Base-by-base conservation (phyloP, 805 yeast species). In the Kodamaea leandrae region DNA sequence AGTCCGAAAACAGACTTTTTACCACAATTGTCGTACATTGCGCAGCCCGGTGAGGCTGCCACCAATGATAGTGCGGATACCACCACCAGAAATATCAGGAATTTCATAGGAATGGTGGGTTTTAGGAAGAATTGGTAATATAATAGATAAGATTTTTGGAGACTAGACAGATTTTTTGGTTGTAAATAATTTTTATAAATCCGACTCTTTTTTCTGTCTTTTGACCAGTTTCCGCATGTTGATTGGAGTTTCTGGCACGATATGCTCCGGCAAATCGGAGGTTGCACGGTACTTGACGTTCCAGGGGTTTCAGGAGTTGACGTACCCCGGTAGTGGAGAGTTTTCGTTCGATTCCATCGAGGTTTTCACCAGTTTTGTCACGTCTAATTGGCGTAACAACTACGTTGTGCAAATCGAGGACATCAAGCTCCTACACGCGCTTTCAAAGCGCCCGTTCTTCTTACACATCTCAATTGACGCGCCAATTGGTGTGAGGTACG, bases 401-500 rank as follows among this genome's bases (percentile, higher is more conserved):
- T 80, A 66, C 52, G 95, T 86, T 2, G 54, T 84, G 3, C 76
- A 77, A 41, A 66, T 84, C 9, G 58, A 61, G 2, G 66, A 66
- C 16, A 47, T 72, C 10, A 61, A 58, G 4, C 57, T 73, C 37
- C 66, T 84, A 18, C 65, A 68, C 2, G 63, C 60, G 17, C 60
- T 85, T 4, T 66, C 74, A 24, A 79, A 82, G 46, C 65, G 96
- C 42, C 96, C 97, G 0, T 90, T 86, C 57, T 88, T 89, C 55
- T 71, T 88, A 17, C 96, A 88, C 57, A 51, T 90, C 3, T 74
- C 86, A 4, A 68, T 87, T 2, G 95, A 86, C 52, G 87, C 96
- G 0, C 86, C 96, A 1, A 51, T 79, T 10, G 54, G 55, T 9
- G 48, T 76, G 25, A 69, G 95, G 36, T 66, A 57, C 45, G 50